phyloP scores from a whole-genome alignment of 495 filamentous ascomycete genomes.

The Viridothelium virens region DNA sequence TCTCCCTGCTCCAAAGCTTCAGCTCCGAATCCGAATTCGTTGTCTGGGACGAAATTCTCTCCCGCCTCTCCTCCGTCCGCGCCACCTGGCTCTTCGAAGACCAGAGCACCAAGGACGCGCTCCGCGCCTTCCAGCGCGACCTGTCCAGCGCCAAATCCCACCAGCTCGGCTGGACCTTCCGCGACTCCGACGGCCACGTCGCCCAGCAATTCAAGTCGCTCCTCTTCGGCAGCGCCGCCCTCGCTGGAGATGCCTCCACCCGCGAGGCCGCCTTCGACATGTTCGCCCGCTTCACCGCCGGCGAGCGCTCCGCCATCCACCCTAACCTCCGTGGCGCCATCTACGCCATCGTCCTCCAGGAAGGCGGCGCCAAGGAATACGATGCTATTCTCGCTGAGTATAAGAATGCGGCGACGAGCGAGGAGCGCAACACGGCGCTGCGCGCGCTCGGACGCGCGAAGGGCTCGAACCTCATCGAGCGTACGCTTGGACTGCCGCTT shows the following conservation, averaged over 20 bases:
- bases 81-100: slow-evolving; percentile 87
- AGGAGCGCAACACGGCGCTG: slow-evolving; percentile 93
- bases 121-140: slow-evolving; percentile 72
- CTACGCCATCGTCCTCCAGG: slow-evolving; percentile 61
- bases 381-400: slow-evolving; percentile 74
- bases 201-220: slow-evolving; percentile 77
- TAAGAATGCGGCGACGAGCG: slow-evolving; percentile 73
- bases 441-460: slow-evolving; percentile 75
- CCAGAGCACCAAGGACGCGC: slow-evolving; percentile 57
- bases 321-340: slow-evolving; percentile 64
- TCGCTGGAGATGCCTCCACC: slow-evolving; percentile 56
- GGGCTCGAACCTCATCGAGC: slow-evolving; percentile 68
- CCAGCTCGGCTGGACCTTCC: slow-evolving; percentile 80
- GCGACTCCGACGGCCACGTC: slow-evolving; percentile 74
- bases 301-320: slow-evolving; percentile 62
- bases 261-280: slow-evolving; percentile 60
- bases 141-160: slow-evolving; percentile 71
- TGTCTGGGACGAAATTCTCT: slow-evolving; percentile 87
- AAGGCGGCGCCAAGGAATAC: slow-evolving; percentile 71
- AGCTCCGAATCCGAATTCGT: slow-evolving; percentile 78
- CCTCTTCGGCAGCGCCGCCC: slow-evolving; percentile 58
- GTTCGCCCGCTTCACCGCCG: slow-evolving; percentile 60
- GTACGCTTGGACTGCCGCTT: slow-evolving; percentile 66
- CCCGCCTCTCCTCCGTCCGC: slow-evolving; percentile 65
- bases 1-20: slow-evolving; percentile 80